Conservation (phyloP, 495 filamentous ascomycete species). For the Xylaria intraflava region DNA sequence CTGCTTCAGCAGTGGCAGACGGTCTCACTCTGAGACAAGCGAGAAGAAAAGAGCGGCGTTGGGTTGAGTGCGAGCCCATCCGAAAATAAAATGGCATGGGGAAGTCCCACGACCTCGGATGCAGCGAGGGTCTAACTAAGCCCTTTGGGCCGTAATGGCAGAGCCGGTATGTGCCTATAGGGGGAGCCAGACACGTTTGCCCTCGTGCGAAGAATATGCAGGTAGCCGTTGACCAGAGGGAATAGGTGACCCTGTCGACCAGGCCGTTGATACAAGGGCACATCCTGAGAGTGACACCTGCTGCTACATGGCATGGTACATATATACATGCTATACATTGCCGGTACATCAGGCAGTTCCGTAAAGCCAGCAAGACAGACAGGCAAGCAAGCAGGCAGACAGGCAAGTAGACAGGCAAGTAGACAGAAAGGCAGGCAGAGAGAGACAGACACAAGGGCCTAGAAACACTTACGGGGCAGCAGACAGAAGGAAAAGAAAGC, state of each 20-base stretch:
- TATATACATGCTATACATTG: neutral
- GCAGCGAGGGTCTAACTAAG: neutral
- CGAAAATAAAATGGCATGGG: neutral
- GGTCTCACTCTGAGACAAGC: slow-evolving; percentile 8
- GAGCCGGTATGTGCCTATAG: neutral
- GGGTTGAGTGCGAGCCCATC: neutral
- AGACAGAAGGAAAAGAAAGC: neutral
- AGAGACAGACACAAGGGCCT: neutral
- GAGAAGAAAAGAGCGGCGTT: neutral
- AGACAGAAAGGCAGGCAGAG: too few relatives aligned
- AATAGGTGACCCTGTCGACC: slow-evolving; percentile 7
- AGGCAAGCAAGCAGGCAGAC: too few relatives aligned
- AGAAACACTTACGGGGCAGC: neutral
- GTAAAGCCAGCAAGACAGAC: neutral
- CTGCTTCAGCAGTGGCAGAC: neutral
- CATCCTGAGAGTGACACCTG: slow-evolving; percentile 9
- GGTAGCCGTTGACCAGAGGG: neutral
- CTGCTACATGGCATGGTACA: slow-evolving; percentile 1
- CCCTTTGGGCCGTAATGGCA: slow-evolving; percentile 7
- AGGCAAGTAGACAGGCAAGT: too few relatives aligned
- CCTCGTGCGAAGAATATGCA: slow-evolving; percentile 12
- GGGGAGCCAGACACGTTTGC: neutral
- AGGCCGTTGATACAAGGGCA: slow-evolving; percentile 8
- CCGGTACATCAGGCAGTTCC: neutral
- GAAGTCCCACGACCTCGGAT: slow-evolving; percentile 1